phyloP scores from a whole-genome alignment of 176 grass and related monocot species.

The Coix lacrymajobi region DNA sequence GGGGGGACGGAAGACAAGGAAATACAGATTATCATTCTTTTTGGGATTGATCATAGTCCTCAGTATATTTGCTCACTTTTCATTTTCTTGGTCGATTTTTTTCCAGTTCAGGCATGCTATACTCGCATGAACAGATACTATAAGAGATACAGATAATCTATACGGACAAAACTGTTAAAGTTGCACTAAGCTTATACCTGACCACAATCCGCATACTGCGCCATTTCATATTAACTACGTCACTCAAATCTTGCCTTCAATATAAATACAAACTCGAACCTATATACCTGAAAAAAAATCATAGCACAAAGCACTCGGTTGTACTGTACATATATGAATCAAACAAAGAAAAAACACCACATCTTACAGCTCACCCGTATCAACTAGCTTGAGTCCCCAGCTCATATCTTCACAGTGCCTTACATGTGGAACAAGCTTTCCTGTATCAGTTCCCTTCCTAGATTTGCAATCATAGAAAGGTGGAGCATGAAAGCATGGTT shows the following conservation, averaged over 20 bases:
- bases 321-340: slow-evolving; percentile 42
- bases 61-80: not conserved
- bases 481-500: slow-evolving; percentile 91
- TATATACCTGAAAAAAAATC: not conserved
- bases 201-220: not conserved
- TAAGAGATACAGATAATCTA: not conserved
- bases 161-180: not conserved
- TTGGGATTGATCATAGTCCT: not conserved
- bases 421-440: slow-evolving; percentile 77
- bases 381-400: slow-evolving; percentile 85
- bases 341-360: not conserved
- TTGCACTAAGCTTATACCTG: not conserved
- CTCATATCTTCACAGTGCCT: slow-evolving; percentile 91
- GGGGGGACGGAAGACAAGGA: not conserved
- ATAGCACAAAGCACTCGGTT: not conserved
- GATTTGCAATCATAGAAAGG: slow-evolving; percentile 81
- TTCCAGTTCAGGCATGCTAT: not conserved
- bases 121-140: not conserved
- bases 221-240: not conserved
- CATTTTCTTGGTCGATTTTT: not conserved
- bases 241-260: not conserved
- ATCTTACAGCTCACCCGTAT: slow-evolving; percentile 47
- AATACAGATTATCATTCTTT: not conserved
- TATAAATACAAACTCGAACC: slow-evolving; percentile 8
- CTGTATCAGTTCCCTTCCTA: slow-evolving; percentile 62